A percentile compares a stretch with the other conserved stretches of the same genome.
phyloP scores from a whole-genome alignment of 805 yeast genomes.

The Metschnikowia continentalis region DNA sequence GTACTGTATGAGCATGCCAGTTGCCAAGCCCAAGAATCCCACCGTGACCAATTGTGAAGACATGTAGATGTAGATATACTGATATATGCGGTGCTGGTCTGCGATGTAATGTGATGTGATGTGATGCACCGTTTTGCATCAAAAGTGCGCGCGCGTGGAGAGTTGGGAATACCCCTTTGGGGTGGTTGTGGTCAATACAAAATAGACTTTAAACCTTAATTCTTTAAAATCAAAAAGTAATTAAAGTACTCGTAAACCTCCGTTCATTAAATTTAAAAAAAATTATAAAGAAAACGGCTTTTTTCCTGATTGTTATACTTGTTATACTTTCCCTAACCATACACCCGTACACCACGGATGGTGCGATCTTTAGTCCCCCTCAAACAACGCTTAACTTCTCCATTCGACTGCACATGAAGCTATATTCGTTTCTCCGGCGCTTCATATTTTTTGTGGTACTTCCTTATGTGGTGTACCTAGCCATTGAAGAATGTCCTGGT shows the following conservation, averaged over 20 bases:
- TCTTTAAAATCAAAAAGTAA: no score
- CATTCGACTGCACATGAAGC: background rate
- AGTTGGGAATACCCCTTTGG: background rate
- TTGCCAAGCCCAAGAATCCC: constrained; percentile 31
- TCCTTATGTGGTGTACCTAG: constrained; percentile 12
- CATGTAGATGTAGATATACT: background rate
- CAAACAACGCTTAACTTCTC: background rate
- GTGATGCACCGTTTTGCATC: background rate
- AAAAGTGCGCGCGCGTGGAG: background rate
- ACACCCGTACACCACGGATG: background rate
- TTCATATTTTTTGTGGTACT: background rate
- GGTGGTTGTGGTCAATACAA: no score
- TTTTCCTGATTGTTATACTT: no score
- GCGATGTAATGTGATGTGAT: background rate
- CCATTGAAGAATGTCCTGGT: constrained; percentile 9
- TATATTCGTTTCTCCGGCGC: background rate
- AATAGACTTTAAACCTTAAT: no score
- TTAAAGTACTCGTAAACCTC: no score
- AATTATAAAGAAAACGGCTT: no score
- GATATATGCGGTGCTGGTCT: background rate
- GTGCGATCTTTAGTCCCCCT: background rate
- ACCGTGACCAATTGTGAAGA: constrained; percentile 19
- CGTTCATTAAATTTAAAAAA: no score
- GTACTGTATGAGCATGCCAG: constrained; percentile 25
- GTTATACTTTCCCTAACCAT: no score